These are phyloP conservation scores for Eimeria sp. DNA, from an alignment of 169 alveolate genomes.

Conservation along the genomic window DNA sequence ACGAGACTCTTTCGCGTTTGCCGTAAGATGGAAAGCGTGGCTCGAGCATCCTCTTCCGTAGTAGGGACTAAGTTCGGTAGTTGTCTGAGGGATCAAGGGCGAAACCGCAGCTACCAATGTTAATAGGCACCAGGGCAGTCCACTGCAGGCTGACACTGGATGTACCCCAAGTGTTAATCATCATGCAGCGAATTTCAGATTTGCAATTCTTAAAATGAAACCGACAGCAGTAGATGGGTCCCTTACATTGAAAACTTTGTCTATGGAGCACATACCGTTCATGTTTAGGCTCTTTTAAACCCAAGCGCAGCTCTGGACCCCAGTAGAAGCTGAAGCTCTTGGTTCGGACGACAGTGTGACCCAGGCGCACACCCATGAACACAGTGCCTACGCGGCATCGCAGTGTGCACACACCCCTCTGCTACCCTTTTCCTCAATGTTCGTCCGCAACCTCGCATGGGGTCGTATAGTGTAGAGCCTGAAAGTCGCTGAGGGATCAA, in stretches of 20 bases:
- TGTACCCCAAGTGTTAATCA: not conserved
- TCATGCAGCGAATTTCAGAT: not conserved
- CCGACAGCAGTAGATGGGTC: not conserved
- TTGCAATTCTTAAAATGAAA: not conserved
- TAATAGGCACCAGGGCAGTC: not conserved
- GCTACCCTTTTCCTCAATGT: not conserved
- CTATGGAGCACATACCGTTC: not conserved
- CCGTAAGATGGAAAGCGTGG: constrained; percentile 50
- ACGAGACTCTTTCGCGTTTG: constrained; percentile 29
- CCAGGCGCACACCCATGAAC: constrained; percentile 29
- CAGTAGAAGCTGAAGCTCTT: constrained; percentile 58
- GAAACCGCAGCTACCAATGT: not conserved
- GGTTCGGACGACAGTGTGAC: constrained; percentile 34
- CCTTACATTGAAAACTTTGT: not conserved
- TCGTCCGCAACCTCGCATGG: not conserved
- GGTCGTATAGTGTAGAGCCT: not conserved
- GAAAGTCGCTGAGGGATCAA: not conserved
- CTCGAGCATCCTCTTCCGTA: constrained; percentile 1
- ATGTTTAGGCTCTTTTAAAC: not conserved
- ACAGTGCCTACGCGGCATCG: constrained; percentile 14
- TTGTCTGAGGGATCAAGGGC: not conserved
- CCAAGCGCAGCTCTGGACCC: constrained; percentile 28
- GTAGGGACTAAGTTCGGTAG: not conserved
- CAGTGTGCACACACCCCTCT: not conserved
- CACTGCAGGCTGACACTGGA: no score